These are phyloP conservation scores for Coccomyxa subellipsoidea DNA, from an alignment of 163 green algal species.

Conservation along the genomic window DNA sequence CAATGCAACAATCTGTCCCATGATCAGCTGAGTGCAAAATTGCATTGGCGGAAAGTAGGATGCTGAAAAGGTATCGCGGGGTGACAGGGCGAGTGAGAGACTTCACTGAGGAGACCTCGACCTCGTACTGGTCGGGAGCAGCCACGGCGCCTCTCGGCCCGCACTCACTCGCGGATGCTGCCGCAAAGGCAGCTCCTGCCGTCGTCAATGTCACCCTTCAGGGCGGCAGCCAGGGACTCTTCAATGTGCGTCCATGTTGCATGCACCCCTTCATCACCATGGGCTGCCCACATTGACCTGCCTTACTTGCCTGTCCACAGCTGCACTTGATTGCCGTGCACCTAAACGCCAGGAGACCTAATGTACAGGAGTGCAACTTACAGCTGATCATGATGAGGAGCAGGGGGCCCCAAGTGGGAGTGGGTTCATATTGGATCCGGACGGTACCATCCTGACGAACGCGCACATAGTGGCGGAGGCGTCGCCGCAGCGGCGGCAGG, in stretches of 20 bases:
- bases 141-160: conserved; percentile 26
- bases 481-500: neutral
- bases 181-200: conserved; percentile 43
- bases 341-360: too few relatives aligned
- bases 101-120: neutral
- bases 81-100: too few relatives aligned
- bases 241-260: neutral
- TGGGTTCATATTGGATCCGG: neutral
- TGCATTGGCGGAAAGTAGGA: too few relatives aligned
- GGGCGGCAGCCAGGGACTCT: neutral
- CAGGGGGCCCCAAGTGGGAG: neutral
- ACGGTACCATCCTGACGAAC: conserved; percentile 69
- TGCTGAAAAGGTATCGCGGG: too few relatives aligned
- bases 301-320: too few relatives aligned
- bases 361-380: too few relatives aligned
- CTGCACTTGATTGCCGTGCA: too few relatives aligned
- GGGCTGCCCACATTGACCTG: too few relatives aligned
- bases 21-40: too few relatives aligned
- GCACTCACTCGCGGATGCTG: conserved; percentile 55
- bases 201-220: conserved; percentile 54
- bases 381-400: neutral
- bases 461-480: conserved; percentile 59
- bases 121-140: neutral
- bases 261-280: too few relatives aligned
- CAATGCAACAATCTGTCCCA: too few relatives aligned